Evolutionary conservation across 495 filamentous ascomycete species (phyloP).

Genomic region (Tuber calosporum): DNA sequence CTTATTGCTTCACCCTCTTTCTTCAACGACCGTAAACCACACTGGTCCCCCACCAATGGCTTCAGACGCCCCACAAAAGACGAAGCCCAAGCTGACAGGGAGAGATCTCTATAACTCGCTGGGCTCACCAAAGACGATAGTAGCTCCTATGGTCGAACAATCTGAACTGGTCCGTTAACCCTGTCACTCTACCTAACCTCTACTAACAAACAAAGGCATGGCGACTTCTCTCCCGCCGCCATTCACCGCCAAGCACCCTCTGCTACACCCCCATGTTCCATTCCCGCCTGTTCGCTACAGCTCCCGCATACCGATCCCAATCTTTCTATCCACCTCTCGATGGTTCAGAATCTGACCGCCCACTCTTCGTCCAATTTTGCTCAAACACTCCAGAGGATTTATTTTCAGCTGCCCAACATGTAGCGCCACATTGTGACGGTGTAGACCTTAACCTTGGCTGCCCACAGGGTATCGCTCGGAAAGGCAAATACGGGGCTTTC

Average conservation of each 20-base stretch:
- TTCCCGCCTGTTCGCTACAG: constrained; percentile 70
- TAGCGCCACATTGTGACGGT: constrained; percentile 80
- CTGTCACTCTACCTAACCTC: constrained; percentile 27
- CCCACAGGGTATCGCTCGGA: constrained; percentile 87
- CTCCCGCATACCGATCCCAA: constrained; percentile 62
- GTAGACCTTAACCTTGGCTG: constrained; percentile 98
- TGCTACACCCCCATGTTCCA: constrained; percentile 95
- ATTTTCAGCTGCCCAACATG: constrained; percentile 65
- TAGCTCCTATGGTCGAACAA: constrained; percentile 97
- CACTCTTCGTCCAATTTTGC: constrained; percentile 94
- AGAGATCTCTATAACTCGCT: constrained; percentile 88
- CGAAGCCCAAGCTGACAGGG: constrained; percentile 60
- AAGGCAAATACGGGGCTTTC: constrained; percentile 87
- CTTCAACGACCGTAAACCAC: constrained; percentile 9
- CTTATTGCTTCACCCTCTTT: background rate
- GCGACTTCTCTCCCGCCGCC: constrained; percentile 89
- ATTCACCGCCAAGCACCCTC: constrained; percentile 62
- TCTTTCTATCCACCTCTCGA: constrained; percentile 74
- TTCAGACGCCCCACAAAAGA: constrained; percentile 25
- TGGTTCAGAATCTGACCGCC: constrained; percentile 81
- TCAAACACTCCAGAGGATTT: constrained; percentile 76
- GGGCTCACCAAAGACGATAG: constrained; percentile 77
- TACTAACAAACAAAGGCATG: constrained; percentile 59
- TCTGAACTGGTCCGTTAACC: constrained; percentile 75
- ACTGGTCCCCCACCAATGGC: background rate